Conservation (phyloP, 2,329 filamentous ascomycete species). For the Cladophialophora carrionii region DNA sequence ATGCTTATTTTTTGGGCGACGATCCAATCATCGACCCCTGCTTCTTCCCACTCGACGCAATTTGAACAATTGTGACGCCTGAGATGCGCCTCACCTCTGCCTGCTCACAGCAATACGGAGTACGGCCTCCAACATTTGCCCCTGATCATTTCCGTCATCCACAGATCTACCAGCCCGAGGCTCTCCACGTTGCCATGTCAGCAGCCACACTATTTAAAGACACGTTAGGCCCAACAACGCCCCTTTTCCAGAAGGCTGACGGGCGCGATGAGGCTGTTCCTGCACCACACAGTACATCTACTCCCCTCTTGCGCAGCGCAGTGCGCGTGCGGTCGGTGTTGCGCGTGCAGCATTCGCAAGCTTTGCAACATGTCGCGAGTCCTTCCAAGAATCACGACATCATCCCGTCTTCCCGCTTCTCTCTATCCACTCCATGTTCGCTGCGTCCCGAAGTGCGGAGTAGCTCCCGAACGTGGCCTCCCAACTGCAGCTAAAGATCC, state of each 20-base stretch:
- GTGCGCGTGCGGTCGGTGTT: background rate
- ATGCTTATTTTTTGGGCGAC: background rate
- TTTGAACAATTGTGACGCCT: constrained; percentile 9
- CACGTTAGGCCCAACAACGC: background rate
- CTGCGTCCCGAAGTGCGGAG: background rate
- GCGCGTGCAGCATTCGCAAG: background rate
- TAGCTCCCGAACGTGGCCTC: background rate
- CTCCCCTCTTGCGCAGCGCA: background rate
- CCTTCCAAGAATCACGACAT: background rate
- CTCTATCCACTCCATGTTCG: background rate
- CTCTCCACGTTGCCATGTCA: constrained; percentile 8
- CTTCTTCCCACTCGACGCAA: background rate
- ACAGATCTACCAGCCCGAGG: constrained; percentile 4
- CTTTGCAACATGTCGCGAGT: background rate
- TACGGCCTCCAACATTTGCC: background rate
- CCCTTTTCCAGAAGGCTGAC: constrained; percentile 17
- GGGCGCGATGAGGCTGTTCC: constrained; percentile 5
- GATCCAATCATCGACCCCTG: constrained; percentile 13
- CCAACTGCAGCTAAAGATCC: background rate
- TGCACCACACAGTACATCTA: constrained; percentile 2
- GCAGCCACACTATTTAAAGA: constrained; percentile 18
- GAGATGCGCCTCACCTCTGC: too few relatives aligned
- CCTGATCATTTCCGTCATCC: constrained; percentile 10
- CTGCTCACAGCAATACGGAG: background rate
- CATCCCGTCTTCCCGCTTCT: background rate